phyloP scores from a whole-genome alignment of 2,329 filamentous ascomycete species.

The Penicillium sp. region DNA sequence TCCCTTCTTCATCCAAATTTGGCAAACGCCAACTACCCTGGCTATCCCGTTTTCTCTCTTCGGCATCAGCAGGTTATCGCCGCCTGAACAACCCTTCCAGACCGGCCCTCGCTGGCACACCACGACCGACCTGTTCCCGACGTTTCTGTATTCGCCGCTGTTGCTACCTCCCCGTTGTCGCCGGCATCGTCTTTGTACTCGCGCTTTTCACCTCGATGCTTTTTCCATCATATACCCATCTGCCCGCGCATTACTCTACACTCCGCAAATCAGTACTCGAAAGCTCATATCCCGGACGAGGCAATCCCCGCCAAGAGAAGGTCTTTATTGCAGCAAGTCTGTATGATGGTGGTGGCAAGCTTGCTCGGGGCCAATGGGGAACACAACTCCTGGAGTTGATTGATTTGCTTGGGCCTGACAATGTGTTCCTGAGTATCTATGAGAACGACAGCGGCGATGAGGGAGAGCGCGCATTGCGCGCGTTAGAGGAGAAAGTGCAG shows the following conservation, averaged over 20 bases:
- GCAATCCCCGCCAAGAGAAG: constrained; percentile 60
- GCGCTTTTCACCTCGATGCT: constrained; percentile 49
- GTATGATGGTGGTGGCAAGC: constrained; percentile 61
- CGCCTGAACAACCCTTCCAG: constrained; percentile 29
- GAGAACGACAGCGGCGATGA: constrained; percentile 66
- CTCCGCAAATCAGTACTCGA: constrained; percentile 34
- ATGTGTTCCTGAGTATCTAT: constrained; percentile 71
- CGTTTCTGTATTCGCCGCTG: constrained; percentile 33
- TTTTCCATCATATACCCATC: constrained; percentile 57
- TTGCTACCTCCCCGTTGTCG: constrained; percentile 30
- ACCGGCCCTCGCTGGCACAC: constrained; percentile 25
- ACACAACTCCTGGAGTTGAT: constrained; percentile 61
- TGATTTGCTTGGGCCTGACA: constrained; percentile 64
- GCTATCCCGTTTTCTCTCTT: constrained; percentile 30
- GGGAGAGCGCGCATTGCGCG: constrained; percentile 55
- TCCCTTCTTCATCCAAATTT: constrained; percentile 29
- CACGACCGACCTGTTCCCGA: constrained; percentile 28
- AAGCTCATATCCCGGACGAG: constrained; percentile 43
- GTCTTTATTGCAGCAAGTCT: constrained; percentile 74
- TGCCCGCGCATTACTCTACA: constrained; percentile 53
- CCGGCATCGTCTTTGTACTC: constrained; percentile 33
- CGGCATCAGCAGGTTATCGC: constrained; percentile 33
- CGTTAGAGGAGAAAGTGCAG: constrained; percentile 52
- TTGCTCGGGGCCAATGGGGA: constrained; percentile 66
- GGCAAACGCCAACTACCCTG: constrained; percentile 25